Base-by-base conservation (phyloP, 176 grass and related monocot species). In the Juncus effusus region DNA sequence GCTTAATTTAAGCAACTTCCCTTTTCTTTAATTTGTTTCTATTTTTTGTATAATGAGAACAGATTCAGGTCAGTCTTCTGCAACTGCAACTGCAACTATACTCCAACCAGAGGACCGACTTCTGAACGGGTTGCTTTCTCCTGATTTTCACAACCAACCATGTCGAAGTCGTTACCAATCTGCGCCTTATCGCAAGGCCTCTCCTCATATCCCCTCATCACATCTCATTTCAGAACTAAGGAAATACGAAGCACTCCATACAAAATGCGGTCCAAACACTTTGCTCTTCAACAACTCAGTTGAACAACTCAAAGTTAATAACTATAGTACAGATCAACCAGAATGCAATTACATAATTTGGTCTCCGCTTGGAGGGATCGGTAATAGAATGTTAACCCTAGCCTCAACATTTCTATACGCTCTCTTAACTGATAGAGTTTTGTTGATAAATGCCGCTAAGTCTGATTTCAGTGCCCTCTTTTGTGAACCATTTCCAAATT, bases 181-280 rank as follows among this genome's bases (percentile, higher is more conserved):
- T 38, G 76, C 14, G 52, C 64, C 80, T 4, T 92, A 92, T 36
- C 89, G 84, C 35, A 82, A 79, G 69, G 55, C 55, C 60, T 81
- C 81, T 0, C 57, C 81, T 8, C 70, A 82, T 53, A 40, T 82
- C 13, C 38, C 76, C 41, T 92, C 81, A 5, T 56, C 71, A 2
- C 79, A 92, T 77, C 80, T 92, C 59, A 64, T 92, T 37, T 76
- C 72, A 70, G 87, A 57, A 63, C 13, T 92, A 76, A 81, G 81
- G 36, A 74, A 82, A 38, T 85, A 92, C 16, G 84, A 92, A 70
- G 62, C 59, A 36, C 84, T 87, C 6, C 89, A 92, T 56, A 92
- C 66, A 38, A 92, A 87, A 67, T 92, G 81, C 40, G 81, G 80
- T 3, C 89, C 81, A 0, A 40, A 79, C 51, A 92, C 89, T 66